Base-by-base conservation (phyloP, 192 early-diverging fungal genomes). In the Podila epicladia region DNA sequence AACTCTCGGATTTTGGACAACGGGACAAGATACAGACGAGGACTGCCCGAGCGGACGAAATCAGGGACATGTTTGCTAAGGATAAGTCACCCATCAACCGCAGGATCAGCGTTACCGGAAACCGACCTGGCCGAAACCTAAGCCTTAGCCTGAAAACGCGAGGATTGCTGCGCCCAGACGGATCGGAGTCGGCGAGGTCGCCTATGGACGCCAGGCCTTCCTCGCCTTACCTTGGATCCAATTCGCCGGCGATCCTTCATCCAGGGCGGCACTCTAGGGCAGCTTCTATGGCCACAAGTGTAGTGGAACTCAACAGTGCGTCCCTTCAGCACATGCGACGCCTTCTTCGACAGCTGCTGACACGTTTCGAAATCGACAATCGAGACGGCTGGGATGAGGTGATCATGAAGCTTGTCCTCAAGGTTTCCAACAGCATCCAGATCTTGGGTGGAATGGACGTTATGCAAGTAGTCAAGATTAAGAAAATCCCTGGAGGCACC, bases 381-480 rank as follows among this genome's bases (percentile, higher is more conserved):
- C 61, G 69, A 17, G 71, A 82, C 9, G 86, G 83, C 8, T 95
- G 94, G 94, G 90, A 94, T 53, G 84, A 87, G 12, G 90, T 93
- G 2, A 85, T 95, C 17, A 89, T 93, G 83, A 85, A 89, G 20
- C 71, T 94, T n/a, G 82, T 94, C 38, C 85, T 93, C 32, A 89
- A 90, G 61, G 88, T 93, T 9, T 88, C 91, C 37, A 89, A 82
- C 24, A 93, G 95, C 63, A 96, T 97, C 78, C 88, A 92, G 71
- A 94, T 95, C 70, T 53, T 71, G 6, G 62, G 64, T 38, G 58
- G 32, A 5, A 80, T 80, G 77, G 97, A 98, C 72, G 90, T 97
- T 51, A 87, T 93, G 13, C 90, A 95, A 35, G 96, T 96, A 59
- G 93, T 99, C 57, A 97, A 97, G 67, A 94, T 98, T 75, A 99